Evolutionary conservation across 352 stramenopile species (phyloP).

Genomic region (Phytophthora fragariae): DNA sequence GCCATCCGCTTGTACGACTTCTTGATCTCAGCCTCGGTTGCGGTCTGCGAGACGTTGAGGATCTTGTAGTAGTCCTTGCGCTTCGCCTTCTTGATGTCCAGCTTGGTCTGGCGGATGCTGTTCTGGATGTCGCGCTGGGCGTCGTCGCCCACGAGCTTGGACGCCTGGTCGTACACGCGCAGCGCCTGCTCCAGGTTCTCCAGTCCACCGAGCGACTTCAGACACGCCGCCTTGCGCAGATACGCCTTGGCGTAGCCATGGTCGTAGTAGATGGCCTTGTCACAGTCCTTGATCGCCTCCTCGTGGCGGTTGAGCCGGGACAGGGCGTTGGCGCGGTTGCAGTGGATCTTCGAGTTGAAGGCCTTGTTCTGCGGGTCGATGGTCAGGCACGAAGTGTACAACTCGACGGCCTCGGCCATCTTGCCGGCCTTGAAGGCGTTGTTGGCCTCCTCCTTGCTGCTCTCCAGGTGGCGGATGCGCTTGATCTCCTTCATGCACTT

Average conservation of each 20-base stretch:
- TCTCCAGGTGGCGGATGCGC: slow-evolving; percentile 84
- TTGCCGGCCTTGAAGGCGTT: slow-evolving; percentile 87
- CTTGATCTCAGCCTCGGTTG: slow-evolving; percentile 96
- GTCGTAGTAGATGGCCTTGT: slow-evolving; percentile 92
- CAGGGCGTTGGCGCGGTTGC: slow-evolving; percentile 91
- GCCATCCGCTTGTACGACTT: slow-evolving; percentile 97
- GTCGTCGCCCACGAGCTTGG: slow-evolving; percentile 87
- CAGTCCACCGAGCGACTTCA: slow-evolving; percentile 79
- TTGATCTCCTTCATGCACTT: slow-evolving; percentile 91
- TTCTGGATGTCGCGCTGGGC: slow-evolving; percentile 82
- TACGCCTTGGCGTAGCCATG: slow-evolving; percentile 93
- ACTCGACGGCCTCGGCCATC: slow-evolving; percentile 86
- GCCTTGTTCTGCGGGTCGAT: slow-evolving; percentile 92
- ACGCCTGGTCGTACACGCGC: slow-evolving; percentile 91
- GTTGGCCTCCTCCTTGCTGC: slow-evolving; percentile 92
- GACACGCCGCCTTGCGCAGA: slow-evolving; percentile 81
- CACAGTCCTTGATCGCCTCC: slow-evolving; percentile 91
- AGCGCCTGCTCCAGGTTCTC: slow-evolving; percentile 92
- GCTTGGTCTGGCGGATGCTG: slow-evolving; percentile 90
- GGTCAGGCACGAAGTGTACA: slow-evolving; percentile 88
- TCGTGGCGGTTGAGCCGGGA: slow-evolving; percentile 86
- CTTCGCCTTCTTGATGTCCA: slow-evolving; percentile 95
- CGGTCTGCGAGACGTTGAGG: slow-evolving; percentile 77
- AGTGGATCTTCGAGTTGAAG: slow-evolving; percentile 95
- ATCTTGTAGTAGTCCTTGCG: slow-evolving; percentile 98